Conservation (phyloP, 768 basidiomycete genomes). For the Lenzites betulinus region DNA sequence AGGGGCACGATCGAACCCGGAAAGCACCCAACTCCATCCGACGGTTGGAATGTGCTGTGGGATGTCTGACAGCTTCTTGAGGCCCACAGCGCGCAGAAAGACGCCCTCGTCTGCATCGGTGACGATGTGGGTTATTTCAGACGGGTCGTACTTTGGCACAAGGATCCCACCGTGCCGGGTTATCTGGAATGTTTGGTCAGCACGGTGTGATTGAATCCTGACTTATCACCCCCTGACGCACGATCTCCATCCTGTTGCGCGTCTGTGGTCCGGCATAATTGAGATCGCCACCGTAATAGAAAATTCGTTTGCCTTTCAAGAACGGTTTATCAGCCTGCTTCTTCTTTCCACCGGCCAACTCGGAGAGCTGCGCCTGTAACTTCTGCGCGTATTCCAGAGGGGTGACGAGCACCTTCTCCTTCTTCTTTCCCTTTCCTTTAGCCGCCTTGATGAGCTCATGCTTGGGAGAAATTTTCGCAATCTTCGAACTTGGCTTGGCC, state of each 20-base stretch:
- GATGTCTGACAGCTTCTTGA: constrained; percentile 55
- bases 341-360: constrained; percentile 16
- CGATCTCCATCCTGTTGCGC: constrained; percentile 59
- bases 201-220: neutral
- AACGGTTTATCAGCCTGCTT: constrained; percentile 28
- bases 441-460: constrained; percentile 3
- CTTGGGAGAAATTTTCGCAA: neutral
- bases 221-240: constrained; percentile 40
- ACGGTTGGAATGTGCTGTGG: constrained; percentile 67
- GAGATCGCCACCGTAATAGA: constrained; percentile 62
- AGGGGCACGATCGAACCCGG: constrained; percentile 35
- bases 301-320: constrained; percentile 56
- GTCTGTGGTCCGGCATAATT: constrained; percentile 52
- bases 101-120: constrained; percentile 36
- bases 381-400: constrained; percentile 57
- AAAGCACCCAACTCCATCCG: constrained; percentile 61
- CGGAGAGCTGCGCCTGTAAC: constrained; percentile 38
- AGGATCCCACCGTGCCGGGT: constrained; percentile 64
- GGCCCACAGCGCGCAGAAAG: constrained; percentile 44
- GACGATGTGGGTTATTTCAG: constrained; percentile 66
- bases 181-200: constrained; percentile 45
- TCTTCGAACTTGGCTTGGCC: neutral
- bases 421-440: constrained; percentile 41
- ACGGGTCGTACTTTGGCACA: constrained; percentile 56
- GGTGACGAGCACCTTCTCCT: constrained; percentile 34